Conservation (phyloP, 352 stramenopile genomes). For the Pythium angustatum region DNA sequence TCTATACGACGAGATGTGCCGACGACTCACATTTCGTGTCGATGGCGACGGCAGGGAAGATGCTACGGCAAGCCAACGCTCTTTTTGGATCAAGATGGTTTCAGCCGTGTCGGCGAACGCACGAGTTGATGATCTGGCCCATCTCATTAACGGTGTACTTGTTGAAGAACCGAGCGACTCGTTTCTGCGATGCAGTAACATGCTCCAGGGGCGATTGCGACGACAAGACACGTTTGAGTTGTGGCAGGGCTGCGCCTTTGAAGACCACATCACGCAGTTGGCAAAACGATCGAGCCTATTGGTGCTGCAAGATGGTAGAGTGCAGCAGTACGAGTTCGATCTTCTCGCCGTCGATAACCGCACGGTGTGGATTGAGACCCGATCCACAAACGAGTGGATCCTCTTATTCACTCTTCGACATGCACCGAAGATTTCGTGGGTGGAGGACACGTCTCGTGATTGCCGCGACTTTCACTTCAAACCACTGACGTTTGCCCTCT, state of each 20-base stretch:
- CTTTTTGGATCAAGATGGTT: slow-evolving; percentile 21
- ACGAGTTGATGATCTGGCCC: neutral
- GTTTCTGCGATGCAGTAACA: neutral
- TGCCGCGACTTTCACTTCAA: slow-evolving; percentile 28
- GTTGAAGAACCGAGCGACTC: slow-evolving; percentile 3
- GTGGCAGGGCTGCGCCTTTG: neutral
- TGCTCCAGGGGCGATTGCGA: slow-evolving; percentile 7
- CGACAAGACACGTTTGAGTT: slow-evolving; percentile 4
- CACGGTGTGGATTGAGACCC: slow-evolving; percentile 22
- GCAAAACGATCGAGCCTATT: slow-evolving; percentile 4
- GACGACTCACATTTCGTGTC: slow-evolving; percentile 10
- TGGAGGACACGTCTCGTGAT: neutral
- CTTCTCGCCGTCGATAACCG: slow-evolving; percentile 13
- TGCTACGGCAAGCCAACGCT: neutral
- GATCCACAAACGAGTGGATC: slow-evolving; percentile 6
- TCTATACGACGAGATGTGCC: slow-evolving; percentile 21
- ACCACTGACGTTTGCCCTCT: slow-evolving; percentile 28
- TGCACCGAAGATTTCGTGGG: slow-evolving; percentile 22
- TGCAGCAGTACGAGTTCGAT: slow-evolving; percentile 26
- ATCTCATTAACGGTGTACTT: neutral
- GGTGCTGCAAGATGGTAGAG: neutral
- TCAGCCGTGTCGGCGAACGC: neutral
- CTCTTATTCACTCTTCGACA: slow-evolving; percentile 20
- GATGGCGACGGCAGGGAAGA: neutral
- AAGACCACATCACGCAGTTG: neutral